Evolutionary conservation across 2,329 filamentous ascomycete species (phyloP), one percentile per base, ranked within the genome.

Genomic region (Ophiostoma pallidulum): DNA sequence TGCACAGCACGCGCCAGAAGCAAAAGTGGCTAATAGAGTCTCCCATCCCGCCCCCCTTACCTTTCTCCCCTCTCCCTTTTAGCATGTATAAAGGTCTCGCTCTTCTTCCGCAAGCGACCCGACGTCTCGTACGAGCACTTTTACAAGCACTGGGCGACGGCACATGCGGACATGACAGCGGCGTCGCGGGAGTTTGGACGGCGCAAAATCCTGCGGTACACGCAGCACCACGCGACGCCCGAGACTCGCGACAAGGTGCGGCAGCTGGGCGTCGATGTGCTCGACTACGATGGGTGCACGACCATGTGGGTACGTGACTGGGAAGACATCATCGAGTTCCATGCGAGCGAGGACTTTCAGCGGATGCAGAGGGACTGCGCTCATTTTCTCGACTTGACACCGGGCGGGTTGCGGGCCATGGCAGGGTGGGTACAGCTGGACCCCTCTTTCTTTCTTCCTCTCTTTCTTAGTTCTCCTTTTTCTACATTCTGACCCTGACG

Each of bases 71-170:
- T 22, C 13, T n/a, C 19, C 16, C 16, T 3, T 1, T 7, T 16
- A 49, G 41, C 41, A n/a, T 49, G 41, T 13, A 32, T 49, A 12
- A 49, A 45, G 42, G 22, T 49, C 18, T 49, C 47, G 12, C 36
- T 49, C 28, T 45, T 45, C 29, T 49, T 49, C 28, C 28, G 31
- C 16, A 49, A 49, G 29, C 36, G 35, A 8, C 7, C 47, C 18
- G 41, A 45, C 31, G 41, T 44, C 18, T 49, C 47, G 1, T 41
- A 44, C 36, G 47, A 45, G 24, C 47, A 45, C 32, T 49, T 49
- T n/a, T 44, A 39, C n/a, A 29, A 41, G 29, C 47, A 49, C 41
- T 49, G 36, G 33, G 47, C 41, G 7, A 38, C 19, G 0, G 41
- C 45, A 3, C 47, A 49, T n/a, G 47, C 41, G 8, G 47, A 49